Evolutionary conservation across 2,329 filamentous ascomycete species (phyloP).

Genomic region (Pestalotiopsis sp.): DNA sequence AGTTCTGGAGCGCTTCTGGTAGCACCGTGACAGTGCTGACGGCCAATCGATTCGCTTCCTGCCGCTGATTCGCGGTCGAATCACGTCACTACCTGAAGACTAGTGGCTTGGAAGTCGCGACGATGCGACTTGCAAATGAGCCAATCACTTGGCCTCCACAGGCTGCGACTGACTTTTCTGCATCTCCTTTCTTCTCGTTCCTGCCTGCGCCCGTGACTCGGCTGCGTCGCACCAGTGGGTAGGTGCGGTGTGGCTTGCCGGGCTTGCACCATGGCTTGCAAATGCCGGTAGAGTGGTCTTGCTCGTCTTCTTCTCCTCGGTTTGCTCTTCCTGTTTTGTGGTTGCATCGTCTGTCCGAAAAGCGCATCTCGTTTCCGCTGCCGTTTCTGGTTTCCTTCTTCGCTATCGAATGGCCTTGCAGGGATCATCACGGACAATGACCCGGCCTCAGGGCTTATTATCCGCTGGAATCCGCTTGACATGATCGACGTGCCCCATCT

Average conservation of each 20-base stretch:
- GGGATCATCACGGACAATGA: neutral
- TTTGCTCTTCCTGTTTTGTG: too few relatives aligned
- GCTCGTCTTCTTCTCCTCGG: too few relatives aligned
- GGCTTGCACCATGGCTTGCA: too few relatives aligned
- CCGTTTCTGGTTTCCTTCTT: neutral
- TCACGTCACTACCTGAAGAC: neutral
- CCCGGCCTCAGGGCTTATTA: neutral
- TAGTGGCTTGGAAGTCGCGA: neutral
- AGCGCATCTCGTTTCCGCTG: neutral
- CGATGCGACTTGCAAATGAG: neutral
- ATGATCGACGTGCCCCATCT: neutral
- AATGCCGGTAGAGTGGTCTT: too few relatives aligned
- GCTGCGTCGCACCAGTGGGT: too few relatives aligned
- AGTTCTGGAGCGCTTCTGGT: neutral
- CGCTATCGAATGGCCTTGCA: neutral
- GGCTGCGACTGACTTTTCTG: neutral
- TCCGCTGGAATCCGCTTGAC: neutral
- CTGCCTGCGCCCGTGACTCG: too few relatives aligned
- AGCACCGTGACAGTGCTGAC: neutral
- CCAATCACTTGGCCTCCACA: neutral
- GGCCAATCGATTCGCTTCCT: neutral
- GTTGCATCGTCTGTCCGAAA: too few relatives aligned
- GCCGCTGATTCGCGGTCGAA: neutral
- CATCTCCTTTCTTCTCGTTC: too few relatives aligned
- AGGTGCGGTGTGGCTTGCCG: too few relatives aligned